Conservation (phyloP, 2,329 filamentous ascomycete genomes). For the Chaetomiaceae sp. region DNA sequence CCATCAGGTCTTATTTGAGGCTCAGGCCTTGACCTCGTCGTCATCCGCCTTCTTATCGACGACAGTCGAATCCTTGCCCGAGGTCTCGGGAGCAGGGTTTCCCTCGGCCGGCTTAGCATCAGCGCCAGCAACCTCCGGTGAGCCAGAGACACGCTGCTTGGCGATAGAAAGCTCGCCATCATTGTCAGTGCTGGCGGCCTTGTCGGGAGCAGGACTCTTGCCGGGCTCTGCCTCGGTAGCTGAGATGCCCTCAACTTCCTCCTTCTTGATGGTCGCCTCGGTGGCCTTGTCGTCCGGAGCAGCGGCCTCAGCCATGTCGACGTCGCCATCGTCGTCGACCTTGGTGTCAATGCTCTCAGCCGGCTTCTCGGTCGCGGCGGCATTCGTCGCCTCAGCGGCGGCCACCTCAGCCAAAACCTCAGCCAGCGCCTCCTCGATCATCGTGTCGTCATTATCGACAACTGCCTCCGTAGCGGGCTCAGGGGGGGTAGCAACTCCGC, state of each 20-base stretch:
- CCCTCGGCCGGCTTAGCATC: conserved; percentile 10
- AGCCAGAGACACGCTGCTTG: conserved; percentile 5
- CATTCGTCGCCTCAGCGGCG: conserved; percentile 28
- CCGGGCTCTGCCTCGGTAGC: conserved; percentile 16
- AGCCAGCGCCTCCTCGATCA: conserved; percentile 23
- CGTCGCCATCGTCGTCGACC: conserved; percentile 47
- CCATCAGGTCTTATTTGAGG: not conserved
- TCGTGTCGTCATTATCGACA: conserved; percentile 26
- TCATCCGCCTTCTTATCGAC: conserved; percentile 5
- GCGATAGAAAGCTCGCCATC: not conserved
- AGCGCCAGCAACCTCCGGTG: not conserved
- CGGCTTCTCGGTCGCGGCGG: conserved; percentile 2
- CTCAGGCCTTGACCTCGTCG: conserved; percentile 2
- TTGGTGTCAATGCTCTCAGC: conserved; percentile 21
- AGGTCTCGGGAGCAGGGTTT: conserved; percentile 2
- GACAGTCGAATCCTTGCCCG: not conserved
- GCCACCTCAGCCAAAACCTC: conserved; percentile 15
- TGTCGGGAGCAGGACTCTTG: conserved; percentile 11
- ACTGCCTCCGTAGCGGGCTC: conserved; percentile 14
- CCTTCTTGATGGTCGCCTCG: conserved; percentile 37
- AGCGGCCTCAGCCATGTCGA: conserved; percentile 45
- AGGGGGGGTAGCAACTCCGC: conserved; percentile 22
- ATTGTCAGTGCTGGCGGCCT: not conserved
- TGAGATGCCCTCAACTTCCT: conserved; percentile 35
- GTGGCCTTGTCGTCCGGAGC: conserved; percentile 27